Evolutionary conservation across 2,329 filamentous ascomycete species (phyloP).

Genomic region (Rhynchosporium agropyri): DNA sequence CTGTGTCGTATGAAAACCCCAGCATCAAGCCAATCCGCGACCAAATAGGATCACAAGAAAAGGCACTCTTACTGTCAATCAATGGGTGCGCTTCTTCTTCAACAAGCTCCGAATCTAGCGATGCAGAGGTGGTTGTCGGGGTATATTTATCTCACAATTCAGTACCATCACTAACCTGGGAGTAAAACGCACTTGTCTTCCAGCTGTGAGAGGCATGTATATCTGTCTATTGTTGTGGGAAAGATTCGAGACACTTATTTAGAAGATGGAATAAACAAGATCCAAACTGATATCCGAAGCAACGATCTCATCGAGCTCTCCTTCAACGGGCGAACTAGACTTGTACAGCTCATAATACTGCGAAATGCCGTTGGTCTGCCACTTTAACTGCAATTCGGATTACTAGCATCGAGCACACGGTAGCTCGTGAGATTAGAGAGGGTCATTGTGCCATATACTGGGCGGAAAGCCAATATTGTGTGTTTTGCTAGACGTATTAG

Average conservation of each 20-base stretch:
- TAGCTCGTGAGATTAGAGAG: no score
- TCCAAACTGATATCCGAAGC: neutral
- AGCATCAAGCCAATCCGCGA: neutral
- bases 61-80: neutral
- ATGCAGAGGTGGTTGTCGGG: conserved; percentile 1
- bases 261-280: neutral
- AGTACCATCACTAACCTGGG: neutral
- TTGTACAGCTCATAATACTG: neutral
- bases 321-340: neutral
- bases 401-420: neutral
- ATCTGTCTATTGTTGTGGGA: neutral
- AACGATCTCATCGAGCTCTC: neutral
- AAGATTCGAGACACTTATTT: neutral
- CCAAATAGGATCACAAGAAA: neutral
- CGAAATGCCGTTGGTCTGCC: neutral
- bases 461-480: neutral
- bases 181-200: neutral
- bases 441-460: neutral
- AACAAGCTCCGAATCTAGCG: neutral
- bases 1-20: neutral
- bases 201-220: neutral
- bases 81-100: neutral
- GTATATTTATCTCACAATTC: neutral
- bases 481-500: no score
- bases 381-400: neutral